A percentile compares a stretch with the other conserved stretches of the same genome.
phyloP scores from a whole-genome alignment of 148 eudicot species.

The Arctostaphylos glauca region DNA sequence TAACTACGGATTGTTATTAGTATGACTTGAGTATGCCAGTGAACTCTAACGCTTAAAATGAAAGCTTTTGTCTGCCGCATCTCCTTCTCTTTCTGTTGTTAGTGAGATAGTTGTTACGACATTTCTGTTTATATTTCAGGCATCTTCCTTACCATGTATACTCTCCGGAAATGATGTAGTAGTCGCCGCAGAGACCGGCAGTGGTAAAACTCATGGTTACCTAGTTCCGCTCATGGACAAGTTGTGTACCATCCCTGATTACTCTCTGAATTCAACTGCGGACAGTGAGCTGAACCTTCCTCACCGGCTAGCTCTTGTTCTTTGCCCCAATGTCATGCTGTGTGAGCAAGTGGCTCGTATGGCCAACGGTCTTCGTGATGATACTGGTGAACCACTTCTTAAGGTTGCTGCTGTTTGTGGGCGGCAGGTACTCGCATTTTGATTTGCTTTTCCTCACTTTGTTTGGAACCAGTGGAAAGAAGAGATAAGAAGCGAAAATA shows the following conservation, averaged over 20 bases:
- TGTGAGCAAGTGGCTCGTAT: slow-evolving; percentile 97
- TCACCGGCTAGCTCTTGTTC: slow-evolving; percentile 53
- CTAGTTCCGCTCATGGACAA: slow-evolving; percentile 79
- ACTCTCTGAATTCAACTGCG: slow-evolving; percentile 19
- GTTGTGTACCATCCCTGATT: slow-evolving; percentile 27
- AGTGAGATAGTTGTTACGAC: not conserved
- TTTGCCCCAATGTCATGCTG: slow-evolving; percentile 94
- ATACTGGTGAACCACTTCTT: slow-evolving; percentile 63
- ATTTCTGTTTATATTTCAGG: slow-evolving; percentile 52
- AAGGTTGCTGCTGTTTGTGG: slow-evolving; percentile 70
- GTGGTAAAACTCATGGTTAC: slow-evolving; percentile 93
- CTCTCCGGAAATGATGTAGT: slow-evolving; percentile 71
- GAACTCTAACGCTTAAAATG: not conserved
- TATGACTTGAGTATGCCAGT: not conserved
- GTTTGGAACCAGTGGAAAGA: not conserved
- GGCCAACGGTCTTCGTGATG: slow-evolving; percentile 66
- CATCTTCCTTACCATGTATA: slow-evolving; percentile 80
- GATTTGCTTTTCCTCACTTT: not conserved
- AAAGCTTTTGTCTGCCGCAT: not conserved
- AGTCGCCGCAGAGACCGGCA: slow-evolving; percentile 94
- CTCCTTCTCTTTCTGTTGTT: not conserved
- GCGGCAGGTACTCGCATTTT: slow-evolving; percentile 19
- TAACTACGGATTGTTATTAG: not conserved
- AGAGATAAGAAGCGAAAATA: not conserved
- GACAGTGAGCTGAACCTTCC: slow-evolving; percentile 24